Percentiles rank a stretch among this genome's conserved stretches.
Conservation (phyloP, 129 eudicot species). For the Artemisia argyi region DNA sequence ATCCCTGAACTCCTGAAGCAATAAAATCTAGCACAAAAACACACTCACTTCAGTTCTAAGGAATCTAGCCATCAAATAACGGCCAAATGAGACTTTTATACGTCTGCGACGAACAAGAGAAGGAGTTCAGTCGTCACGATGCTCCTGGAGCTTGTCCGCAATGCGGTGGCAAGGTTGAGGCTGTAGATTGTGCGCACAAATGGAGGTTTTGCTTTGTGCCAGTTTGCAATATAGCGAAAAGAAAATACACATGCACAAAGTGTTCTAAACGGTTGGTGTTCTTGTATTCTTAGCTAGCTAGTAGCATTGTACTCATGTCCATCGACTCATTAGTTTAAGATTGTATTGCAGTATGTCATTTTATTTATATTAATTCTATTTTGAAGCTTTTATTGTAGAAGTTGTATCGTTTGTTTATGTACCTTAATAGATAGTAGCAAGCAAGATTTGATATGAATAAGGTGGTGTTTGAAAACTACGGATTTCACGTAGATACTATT, state of each 20-base stretch:
- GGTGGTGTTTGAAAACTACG: too few species aligned
- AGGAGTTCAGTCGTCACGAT: constrained; percentile 30
- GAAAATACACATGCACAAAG: constrained; percentile 28
- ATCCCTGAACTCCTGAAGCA: constrained; percentile 9
- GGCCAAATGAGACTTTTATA: constrained; percentile 25
- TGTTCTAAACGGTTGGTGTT: constrained; percentile 37
- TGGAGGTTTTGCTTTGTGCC: constrained; percentile 41
- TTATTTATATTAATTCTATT: neutral
- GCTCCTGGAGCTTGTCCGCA: constrained; percentile 42
- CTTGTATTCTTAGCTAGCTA: constrained; percentile 22
- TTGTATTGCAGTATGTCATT: constrained; percentile 1
- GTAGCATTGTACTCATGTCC: neutral
- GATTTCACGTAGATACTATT: too few species aligned
- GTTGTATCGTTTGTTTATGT: too few species aligned
- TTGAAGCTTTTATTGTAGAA: neutral
- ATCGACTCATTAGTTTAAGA: neutral
- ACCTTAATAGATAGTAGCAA: too few species aligned
- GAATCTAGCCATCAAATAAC: neutral
- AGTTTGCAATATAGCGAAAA: constrained; percentile 32
- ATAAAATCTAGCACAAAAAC: neutral
- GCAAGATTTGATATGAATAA: too few species aligned
- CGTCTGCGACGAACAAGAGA: constrained; percentile 34
- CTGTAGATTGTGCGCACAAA: constrained; percentile 29
- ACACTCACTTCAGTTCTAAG: neutral
- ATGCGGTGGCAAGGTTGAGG: constrained; percentile 43